These are phyloP conservation scores for Zygosaccharomyces siamensis DNA, from an alignment of 805 yeast species.

Conservation along the genomic window DNA sequence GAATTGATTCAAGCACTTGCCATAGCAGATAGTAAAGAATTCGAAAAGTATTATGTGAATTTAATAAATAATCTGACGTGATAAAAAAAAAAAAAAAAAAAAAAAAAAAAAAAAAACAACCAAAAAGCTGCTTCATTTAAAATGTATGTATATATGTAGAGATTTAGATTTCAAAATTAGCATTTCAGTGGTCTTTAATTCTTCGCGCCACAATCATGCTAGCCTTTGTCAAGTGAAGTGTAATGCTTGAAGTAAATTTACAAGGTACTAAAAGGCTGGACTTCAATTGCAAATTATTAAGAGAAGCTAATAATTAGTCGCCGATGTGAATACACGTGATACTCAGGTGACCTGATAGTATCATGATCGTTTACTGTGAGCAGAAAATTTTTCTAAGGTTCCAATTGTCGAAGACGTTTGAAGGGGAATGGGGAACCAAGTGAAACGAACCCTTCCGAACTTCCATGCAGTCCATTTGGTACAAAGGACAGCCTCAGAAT, in stretches of 20 bases:
- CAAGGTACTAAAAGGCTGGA: too few species aligned
- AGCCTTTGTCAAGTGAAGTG: too few species aligned
- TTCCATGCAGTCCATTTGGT: neutral
- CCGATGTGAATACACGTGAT: too few species aligned
- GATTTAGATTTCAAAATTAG: too few species aligned
- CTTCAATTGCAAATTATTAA: too few species aligned
- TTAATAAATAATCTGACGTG: constrained; percentile 31
- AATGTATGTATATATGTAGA: constrained; percentile 17
- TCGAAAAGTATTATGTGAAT: constrained; percentile 62
- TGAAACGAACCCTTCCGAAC: neutral
- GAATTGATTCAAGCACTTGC: constrained; percentile 61
- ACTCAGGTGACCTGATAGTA: too few species aligned
- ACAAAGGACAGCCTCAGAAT: neutral
- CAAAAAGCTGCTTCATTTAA: too few species aligned
- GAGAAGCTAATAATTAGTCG: too few species aligned
- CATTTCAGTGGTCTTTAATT: too few species aligned
- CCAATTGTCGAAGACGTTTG: neutral
- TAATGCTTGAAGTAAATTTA: too few species aligned
- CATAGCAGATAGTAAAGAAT: constrained; percentile 52
- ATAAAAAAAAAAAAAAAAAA: constrained; percentile 6
- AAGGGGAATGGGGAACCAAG: neutral
- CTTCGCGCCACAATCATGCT: too few species aligned
- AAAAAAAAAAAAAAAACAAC: too few species aligned
- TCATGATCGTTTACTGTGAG: neutral
- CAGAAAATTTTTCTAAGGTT: neutral